Evolutionary conservation across 306 rosid species (phyloP), one percentile per base, ranked within the genome.

Genomic region (Adenanthera pavonina): DNA sequence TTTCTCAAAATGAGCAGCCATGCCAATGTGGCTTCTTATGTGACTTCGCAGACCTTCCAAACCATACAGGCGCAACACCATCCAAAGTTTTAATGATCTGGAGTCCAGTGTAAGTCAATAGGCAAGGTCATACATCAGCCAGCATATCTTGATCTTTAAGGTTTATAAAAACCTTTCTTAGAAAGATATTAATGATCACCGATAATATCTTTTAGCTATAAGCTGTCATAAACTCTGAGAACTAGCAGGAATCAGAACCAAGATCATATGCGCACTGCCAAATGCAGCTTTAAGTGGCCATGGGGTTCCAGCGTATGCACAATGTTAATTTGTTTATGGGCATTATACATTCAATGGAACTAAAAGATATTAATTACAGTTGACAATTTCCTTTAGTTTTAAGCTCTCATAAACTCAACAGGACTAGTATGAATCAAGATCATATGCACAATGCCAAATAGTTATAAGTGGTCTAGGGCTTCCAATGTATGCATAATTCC

Each of bases 41-140:
- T 93, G 87, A 79, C 73, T 67, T 76, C 81, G 91, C 74, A 95
- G 87, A 72, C 92, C 94, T 76, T 93, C 97, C 81, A 92, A 59
- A 81, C 99, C 99, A 72, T 95, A 93, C 61, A 95, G 92, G 33
- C 99, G 89, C 62, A 95, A 57, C 79, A 93, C 98, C 97, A 93
- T 90, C 99, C 97, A 93, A 40, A 93, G 90, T 83, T 95, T 95
- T 77, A 93, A 83, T 69, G 98, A 93, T 86, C 99, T 95, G 81
- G 52, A 65, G 75, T 25, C 38, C 71, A 81, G 75, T 25, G 78
- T 30, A 43, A 65, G 82, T 78, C 70, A 79, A 57, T 57, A 20
- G 19, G 51, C 33, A 74, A 54, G 57, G 57, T 82, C 44, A 81
- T 13, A 74, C 15, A 72, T 67, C 57, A 35, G 75, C 40, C 25